Percentiles rank a stretch among this genome's conserved stretches.
Conservation (phyloP, 2,329 filamentous ascomycete genomes). For the Fusarium coicis region DNA sequence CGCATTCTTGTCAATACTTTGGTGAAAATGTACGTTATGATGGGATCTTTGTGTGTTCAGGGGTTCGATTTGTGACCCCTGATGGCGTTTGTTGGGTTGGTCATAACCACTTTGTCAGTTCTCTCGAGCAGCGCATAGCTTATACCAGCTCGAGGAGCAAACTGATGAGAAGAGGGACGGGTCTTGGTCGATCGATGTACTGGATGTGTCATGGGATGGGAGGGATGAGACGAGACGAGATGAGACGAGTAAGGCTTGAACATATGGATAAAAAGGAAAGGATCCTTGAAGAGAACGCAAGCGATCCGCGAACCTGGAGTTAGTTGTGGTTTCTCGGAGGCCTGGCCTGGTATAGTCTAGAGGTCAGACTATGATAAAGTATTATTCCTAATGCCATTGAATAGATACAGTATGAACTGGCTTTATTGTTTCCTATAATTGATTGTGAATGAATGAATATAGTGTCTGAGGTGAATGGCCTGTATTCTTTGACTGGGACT, state of each 20-base stretch:
- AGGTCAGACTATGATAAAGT: conserved; percentile 29
- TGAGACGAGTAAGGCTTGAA: conserved; percentile 16
- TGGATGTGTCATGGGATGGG: conserved; percentile 29
- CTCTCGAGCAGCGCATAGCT: conserved; percentile 39
- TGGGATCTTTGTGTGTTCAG: conserved; percentile 31
- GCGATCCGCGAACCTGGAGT: conserved; percentile 38
- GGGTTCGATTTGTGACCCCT: conserved; percentile 7
- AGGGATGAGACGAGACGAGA: not conserved
- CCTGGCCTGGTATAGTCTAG: conserved; percentile 7
- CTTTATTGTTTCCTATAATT: not conserved
- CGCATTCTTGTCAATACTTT: conserved; percentile 45
- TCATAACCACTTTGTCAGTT: conserved; percentile 33
- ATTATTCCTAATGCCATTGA: conserved; percentile 41
- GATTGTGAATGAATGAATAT: not conserved
- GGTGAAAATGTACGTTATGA: conserved; percentile 41
- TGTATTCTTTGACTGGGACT: not conserved
- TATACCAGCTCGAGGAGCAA: conserved; percentile 31
- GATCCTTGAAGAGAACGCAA: conserved; percentile 27
- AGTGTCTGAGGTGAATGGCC: not conserved
- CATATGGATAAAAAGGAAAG: conserved; percentile 30
- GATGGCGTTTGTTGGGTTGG: conserved; percentile 40
- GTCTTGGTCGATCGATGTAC: conserved; percentile 34
- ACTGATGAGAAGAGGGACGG: conserved; percentile 25
- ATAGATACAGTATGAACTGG: conserved; percentile 38
- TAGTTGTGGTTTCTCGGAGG: conserved; percentile 26